Evolutionary conservation across 208 protist species (phyloP), one percentile per base, ranked within the genome.

Genomic region (Zelonia costaricensis): DNA sequence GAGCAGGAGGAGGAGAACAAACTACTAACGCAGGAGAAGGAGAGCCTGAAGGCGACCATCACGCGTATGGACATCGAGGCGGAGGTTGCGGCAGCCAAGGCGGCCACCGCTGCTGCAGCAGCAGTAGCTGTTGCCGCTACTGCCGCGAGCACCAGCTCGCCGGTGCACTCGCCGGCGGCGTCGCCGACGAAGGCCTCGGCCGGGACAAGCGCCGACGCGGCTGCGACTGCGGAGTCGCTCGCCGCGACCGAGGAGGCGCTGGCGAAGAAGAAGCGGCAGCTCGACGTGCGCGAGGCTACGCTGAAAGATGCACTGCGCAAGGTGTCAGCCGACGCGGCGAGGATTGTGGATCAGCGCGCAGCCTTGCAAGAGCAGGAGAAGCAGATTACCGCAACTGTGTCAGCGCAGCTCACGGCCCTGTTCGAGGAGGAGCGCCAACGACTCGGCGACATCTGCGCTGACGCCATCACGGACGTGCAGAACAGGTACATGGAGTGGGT

Each of bases 221-320:
- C 23, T 3, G 15, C 33, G 2, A 35, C 30, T 9, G 46, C 55
- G 4, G 48, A 44, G 10, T 44, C 33, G 4, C 10, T 53, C 1
- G 45, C 53, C 4, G 54, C 39, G 16, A 59, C 69, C 28, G 63
- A 70, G 33, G 58, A 68, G 13, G 30, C 30, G 8, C 42, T 80
- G 31, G 61, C 63, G 25, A 76, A 80, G 56, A 76, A 72, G 64
- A 59, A 83, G 47, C 77, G 67, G 8, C 59, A 75, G 40, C 66
- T 88, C 0, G 76, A 84, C 56, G 28, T 80, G 63, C 74, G 77
- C 10, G 81, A 92, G 59, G 69, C 74, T 16, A 78, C 79, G 42
- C 76, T 88, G 61, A 75, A 92, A 64, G 79, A 82, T 35, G 75
- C 77, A 5, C 59, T 87, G 36, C 84, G 88, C 47, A 88, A 87